These are phyloP conservation scores for Eimeria mitis DNA, from an alignment of 169 alveolate species.

Conservation along the genomic window DNA sequence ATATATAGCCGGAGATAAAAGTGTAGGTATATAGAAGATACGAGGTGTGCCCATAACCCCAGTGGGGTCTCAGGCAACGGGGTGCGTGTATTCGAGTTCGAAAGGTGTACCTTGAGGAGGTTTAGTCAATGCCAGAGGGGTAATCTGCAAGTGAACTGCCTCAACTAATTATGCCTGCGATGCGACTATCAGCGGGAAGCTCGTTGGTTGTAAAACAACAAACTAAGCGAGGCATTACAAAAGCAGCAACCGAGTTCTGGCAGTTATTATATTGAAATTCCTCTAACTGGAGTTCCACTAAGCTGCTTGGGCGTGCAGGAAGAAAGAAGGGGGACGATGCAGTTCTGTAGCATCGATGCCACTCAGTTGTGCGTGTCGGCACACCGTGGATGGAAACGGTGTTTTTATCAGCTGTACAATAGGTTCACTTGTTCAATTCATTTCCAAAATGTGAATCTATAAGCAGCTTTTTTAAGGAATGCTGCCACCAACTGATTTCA, in stretches of 20 bases:
- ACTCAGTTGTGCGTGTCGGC: neutral
- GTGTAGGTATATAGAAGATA: no score
- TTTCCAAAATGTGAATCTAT: neutral
- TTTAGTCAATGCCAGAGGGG: neutral
- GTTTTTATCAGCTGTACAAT: neutral
- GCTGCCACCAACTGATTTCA: neutral
- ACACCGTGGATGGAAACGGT: no score
- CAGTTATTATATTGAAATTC: neutral
- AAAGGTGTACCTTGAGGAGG: neutral
- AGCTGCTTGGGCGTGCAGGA: neutral
- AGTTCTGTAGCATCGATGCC: conserved; percentile 1
- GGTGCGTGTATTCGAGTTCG: neutral
- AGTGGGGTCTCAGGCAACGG: neutral
- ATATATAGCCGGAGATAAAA: no score
- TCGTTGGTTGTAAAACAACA: neutral
- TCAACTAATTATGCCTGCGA: neutral
- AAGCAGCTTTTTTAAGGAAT: neutral
- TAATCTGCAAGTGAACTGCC: neutral
- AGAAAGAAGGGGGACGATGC: neutral
- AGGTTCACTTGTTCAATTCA: neutral
- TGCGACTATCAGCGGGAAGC: neutral
- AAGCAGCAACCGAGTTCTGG: neutral
- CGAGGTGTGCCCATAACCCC: no score
- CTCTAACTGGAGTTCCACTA: neutral
- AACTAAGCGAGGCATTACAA: neutral